Conservation (phyloP, 495 filamentous ascomycete species). For the Xylaria curta region DNA sequence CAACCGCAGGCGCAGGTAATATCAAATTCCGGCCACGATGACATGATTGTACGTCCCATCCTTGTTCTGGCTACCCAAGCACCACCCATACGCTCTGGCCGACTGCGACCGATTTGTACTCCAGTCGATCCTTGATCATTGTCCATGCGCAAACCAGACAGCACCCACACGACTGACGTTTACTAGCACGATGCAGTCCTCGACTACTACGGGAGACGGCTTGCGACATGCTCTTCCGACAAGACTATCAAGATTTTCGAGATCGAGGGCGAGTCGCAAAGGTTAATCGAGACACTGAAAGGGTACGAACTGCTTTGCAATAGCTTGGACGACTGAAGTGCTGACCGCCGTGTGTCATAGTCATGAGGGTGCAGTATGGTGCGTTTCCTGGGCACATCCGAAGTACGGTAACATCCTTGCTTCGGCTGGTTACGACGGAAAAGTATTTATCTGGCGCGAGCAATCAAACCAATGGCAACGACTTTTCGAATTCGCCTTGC, state of each 20-base stretch:
- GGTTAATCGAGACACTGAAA: slow-evolving; percentile 89
- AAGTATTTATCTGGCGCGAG: slow-evolving; percentile 98
- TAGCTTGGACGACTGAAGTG: slow-evolving; percentile 11
- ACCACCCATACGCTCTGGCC: neutral
- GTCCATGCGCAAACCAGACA: neutral
- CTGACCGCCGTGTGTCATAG: slow-evolving; percentile 53
- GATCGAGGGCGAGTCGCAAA: slow-evolving; percentile 91
- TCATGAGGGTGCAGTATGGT: slow-evolving; percentile 96
- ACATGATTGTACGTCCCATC: slow-evolving; percentile 90
- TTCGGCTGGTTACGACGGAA: slow-evolving; percentile 92
- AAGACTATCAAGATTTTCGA: slow-evolving; percentile 99
- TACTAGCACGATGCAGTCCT: slow-evolving; percentile 92
- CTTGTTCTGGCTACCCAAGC: slow-evolving; percentile 10
- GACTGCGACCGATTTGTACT: slow-evolving; percentile 4
- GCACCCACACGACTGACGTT: slow-evolving; percentile 31
- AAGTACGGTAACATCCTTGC: slow-evolving; percentile 99
- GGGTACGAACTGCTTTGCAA: slow-evolving; percentile 64
- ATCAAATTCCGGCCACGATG: slow-evolving; percentile 93
- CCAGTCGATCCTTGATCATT: neutral
- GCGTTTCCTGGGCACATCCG: slow-evolving; percentile 95
- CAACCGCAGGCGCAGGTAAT: slow-evolving; percentile 71
- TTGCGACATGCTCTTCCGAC: slow-evolving; percentile 97
- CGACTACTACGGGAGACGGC: slow-evolving; percentile 95
- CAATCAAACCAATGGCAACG: slow-evolving; percentile 73
- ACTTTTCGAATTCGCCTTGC: slow-evolving; percentile 87